Conservation (phyloP, 169 alveolate genomes). For the Perkinsus marinus region DNA sequence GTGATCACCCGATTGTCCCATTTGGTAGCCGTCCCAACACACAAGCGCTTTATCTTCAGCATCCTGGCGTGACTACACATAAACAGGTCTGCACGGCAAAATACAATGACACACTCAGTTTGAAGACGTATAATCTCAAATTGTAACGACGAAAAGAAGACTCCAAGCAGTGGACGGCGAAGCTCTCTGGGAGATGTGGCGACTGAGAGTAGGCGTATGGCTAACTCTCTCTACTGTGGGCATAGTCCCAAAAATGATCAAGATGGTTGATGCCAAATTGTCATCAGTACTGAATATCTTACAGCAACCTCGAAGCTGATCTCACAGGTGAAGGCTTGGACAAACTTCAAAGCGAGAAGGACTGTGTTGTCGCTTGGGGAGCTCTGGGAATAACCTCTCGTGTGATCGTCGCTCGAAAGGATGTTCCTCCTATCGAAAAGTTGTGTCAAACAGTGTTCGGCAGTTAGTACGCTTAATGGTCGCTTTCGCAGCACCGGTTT, state of each 20-base stretch:
- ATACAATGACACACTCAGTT: background rate
- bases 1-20: too few species aligned
- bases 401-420: background rate
- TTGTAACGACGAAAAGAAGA: background rate
- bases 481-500: too few species aligned
- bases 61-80: background rate
- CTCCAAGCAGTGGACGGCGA: background rate
- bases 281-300: too few species aligned
- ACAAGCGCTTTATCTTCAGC: too few species aligned
- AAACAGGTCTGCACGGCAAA: background rate
- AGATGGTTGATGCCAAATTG: too few species aligned
- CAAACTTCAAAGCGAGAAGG: background rate
- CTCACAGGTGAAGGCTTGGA: background rate
- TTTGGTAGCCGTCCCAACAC: too few species aligned
- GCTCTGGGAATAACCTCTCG: background rate
- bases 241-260: too few species aligned
- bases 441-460: background rate
- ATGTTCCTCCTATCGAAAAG: background rate
- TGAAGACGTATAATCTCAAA: background rate
- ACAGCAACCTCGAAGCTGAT: background rate
- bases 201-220: background rate
- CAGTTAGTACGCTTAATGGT: too few species aligned
- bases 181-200: background rate
- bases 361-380: background rate
- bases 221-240: background rate